Evolutionary conservation across 192 early-diverging fungal species (phyloP).

Genomic region (Phlyctochytrium bullatum): DNA sequence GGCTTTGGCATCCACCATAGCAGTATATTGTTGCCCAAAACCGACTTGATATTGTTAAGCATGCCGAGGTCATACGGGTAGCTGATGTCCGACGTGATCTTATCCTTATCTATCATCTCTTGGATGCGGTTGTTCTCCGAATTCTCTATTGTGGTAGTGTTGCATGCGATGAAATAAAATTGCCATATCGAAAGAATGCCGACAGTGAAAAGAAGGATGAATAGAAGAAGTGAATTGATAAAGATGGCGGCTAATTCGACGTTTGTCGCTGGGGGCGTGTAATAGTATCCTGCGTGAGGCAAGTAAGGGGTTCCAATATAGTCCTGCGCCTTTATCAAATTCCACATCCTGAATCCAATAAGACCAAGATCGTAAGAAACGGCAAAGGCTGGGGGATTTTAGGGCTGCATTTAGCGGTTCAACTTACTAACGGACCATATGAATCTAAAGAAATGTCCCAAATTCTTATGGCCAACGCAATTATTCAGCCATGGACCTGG

Average conservation of each 20-base stretch:
- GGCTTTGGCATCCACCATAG: conserved; percentile 77
- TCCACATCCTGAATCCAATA: conserved; percentile 51
- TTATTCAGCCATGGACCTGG: conserved; percentile 83
- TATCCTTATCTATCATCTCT: conserved; percentile 57
- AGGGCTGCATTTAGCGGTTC: conserved; percentile 49
- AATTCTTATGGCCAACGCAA: conserved; percentile 76
- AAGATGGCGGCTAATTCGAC: conserved; percentile 71
- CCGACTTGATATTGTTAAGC: conserved; percentile 66
- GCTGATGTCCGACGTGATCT: conserved; percentile 50
- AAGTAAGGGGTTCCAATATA: conserved; percentile 8
- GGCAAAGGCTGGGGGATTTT: conserved; percentile 60
- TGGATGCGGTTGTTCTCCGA: conserved; percentile 72
- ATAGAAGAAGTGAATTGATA: conserved; percentile 67
- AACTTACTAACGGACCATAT: conserved; percentile 56
- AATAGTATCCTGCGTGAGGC: conserved; percentile 29
- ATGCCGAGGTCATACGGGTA: conserved; percentile 85
- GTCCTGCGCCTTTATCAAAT: conserved; percentile 37
- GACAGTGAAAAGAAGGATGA: conserved; percentile 68
- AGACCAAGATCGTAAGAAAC: conserved; percentile 56
- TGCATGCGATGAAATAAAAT: conserved; percentile 63
- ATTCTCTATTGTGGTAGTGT: conserved; percentile 83
- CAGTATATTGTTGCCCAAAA: conserved; percentile 62
- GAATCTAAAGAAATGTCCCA: conserved; percentile 74
- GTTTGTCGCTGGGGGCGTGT: conserved; percentile 54
- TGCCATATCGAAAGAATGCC: conserved; percentile 70